Evolutionary conservation across 108 stramenopile genomes (phyloP).

Genomic region (Cyclostephanos tholiformis): DNA sequence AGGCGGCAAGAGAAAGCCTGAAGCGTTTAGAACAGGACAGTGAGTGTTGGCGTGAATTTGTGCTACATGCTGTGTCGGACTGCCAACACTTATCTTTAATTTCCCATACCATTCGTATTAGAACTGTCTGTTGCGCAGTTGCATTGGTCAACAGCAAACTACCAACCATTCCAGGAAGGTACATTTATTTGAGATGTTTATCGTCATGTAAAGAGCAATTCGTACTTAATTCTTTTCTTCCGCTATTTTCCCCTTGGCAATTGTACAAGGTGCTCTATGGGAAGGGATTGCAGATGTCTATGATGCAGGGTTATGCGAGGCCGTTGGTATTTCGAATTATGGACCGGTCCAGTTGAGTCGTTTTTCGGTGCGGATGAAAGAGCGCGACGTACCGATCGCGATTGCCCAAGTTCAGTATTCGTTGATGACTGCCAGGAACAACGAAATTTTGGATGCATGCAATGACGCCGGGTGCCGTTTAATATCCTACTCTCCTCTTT

Average conservation of each 20-base stretch:
- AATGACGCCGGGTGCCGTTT: slow-evolving; percentile 72
- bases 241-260: neutral
- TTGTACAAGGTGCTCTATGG: slow-evolving; percentile 64
- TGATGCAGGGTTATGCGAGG: slow-evolving; percentile 74
- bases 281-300: slow-evolving; percentile 82
- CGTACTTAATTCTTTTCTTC: neutral
- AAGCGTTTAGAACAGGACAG: slow-evolving; percentile 69
- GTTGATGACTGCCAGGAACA: slow-evolving; percentile 70
- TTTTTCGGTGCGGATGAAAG: slow-evolving; percentile 49
- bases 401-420: slow-evolving; percentile 86
- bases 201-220: neutral
- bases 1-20: slow-evolving; percentile 68
- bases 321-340: slow-evolving; percentile 83
- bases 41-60: neutral
- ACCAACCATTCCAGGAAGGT: slow-evolving; percentile 80
- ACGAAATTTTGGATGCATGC: slow-evolving; percentile 76
- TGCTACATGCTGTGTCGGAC: neutral
- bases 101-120: neutral
- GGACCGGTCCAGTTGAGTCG: slow-evolving; percentile 76
- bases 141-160: slow-evolving; percentile 87
- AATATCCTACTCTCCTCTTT: slow-evolving; percentile 83
- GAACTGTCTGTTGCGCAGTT: slow-evolving; percentile 76
- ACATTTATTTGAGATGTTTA: neutral
- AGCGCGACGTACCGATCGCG: slow-evolving; percentile 78
- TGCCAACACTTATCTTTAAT: neutral